phyloP scores from a whole-genome alignment of 768 basidiomycete genomes.

The Tulasnella sp. region DNA sequence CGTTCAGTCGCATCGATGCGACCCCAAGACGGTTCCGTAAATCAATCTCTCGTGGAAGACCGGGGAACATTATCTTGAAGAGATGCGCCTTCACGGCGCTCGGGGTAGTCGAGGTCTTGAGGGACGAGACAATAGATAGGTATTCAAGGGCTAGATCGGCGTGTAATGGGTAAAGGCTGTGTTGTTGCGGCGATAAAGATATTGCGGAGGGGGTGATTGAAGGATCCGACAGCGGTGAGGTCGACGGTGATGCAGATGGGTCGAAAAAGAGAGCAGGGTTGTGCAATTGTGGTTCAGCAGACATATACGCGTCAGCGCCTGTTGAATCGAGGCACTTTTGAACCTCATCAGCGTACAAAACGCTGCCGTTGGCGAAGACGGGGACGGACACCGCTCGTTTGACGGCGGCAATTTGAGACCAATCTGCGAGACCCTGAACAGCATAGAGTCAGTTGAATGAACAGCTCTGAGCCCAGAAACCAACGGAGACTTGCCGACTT shows the following conservation, averaged over 20 bases:
- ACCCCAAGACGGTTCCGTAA: conserved; percentile 62
- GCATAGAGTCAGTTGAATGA: neutral
- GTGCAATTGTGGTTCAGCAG: conserved; percentile 88
- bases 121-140: conserved; percentile 59
- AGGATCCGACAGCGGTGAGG: neutral
- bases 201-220: neutral
- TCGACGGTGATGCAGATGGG: conserved; percentile 6
- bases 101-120: conserved; percentile 57
- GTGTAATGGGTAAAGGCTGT: conserved; percentile 39
- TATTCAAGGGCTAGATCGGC: conserved; percentile 75
- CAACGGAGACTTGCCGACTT: conserved; percentile 39
- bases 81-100: conserved; percentile 86
- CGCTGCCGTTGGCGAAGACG: conserved; percentile 95
- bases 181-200: conserved; percentile 30
- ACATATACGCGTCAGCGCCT: conserved; percentile 88
- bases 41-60: conserved; percentile 52
- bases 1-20: conserved; percentile 24
- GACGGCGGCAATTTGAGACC: conserved; percentile 81
- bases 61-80: conserved; percentile 84
- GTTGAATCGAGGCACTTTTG: conserved; percentile 68
- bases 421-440: conserved; percentile 74
- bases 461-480: neutral
- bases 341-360: conserved; percentile 80
- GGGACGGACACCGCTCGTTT: conserved; percentile 84
- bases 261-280: conserved; percentile 65